Conservation (phyloP, 2,329 filamentous ascomycete genomes). For the Apiospora rasikravindrae region DNA sequence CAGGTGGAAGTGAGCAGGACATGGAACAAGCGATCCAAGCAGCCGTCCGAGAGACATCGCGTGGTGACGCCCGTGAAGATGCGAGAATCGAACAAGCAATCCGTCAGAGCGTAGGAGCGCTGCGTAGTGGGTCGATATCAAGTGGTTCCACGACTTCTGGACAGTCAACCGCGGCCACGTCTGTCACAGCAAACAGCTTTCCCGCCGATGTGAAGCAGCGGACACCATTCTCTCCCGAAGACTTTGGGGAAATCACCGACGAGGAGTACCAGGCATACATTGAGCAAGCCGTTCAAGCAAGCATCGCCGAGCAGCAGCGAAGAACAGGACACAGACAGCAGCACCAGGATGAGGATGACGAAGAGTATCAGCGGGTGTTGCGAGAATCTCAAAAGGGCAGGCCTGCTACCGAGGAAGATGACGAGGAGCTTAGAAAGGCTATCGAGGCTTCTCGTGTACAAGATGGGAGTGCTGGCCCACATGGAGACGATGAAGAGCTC, state of each 20-base stretch:
- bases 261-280: constrained; percentile 63
- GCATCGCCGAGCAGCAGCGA: constrained; percentile 43
- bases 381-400: constrained; percentile 33
- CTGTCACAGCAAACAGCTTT: constrained; percentile 26
- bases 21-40: constrained; percentile 74
- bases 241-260: constrained; percentile 55
- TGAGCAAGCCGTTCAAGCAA: constrained; percentile 61
- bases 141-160: background rate
- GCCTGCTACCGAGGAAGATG: constrained; percentile 34
- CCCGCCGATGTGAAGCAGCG: constrained; percentile 32
- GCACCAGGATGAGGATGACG: constrained; percentile 29
- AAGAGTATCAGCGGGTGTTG: constrained; percentile 31
- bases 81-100: constrained; percentile 74
- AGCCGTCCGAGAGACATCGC: constrained; percentile 73
- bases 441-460: constrained; percentile 46
- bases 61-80: constrained; percentile 73
- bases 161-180: background rate
- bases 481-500: constrained; percentile 41
- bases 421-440: constrained; percentile 47
- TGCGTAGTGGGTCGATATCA: constrained; percentile 36
- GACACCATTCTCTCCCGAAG: constrained; percentile 34
- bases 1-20: constrained; percentile 56
- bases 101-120: constrained; percentile 69
- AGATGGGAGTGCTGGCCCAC: constrained; percentile 23
- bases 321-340: constrained; percentile 30